Base-by-base conservation (phyloP, 495 filamentous ascomycete genomes). In the Aspergillus diversus region DNA sequence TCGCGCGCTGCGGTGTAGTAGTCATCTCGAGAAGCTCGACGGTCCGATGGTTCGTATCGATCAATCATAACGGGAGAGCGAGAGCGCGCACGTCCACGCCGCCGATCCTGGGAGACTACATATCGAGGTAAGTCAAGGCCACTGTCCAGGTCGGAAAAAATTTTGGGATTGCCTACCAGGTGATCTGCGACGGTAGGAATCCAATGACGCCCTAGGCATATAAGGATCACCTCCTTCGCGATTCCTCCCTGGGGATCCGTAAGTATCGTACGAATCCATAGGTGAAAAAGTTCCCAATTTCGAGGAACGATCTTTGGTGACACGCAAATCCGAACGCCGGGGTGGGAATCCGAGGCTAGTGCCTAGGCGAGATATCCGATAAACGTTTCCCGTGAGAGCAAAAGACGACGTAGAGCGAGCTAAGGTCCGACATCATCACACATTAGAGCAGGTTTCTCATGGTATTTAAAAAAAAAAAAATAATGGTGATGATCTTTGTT, bases 31-130 rank as follows among this genome's bases (percentile, higher is more conserved):
- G 71, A 67, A 46, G 75, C 46, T 7, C 84, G 84, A 37, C 84
- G 83, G 34, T 78, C 80, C 46, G 85, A 80, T 43, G 90, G 87
- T 68, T 91, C 87, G 60, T 90, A 92, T 13, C 89, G 84, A 71
- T 91, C 88, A 56, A 92, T 88, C 48, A 84, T 77, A 32, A 77
- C 69, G 27, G 91, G 91, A 4, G 91, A 94, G 17, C 91, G 86
- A 31, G 90, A 92, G 55, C 91, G 87, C 49, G 70, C 76, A 47
- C 82, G 81, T 55, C 74, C 76, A 51, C 80, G 80, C 53, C 82
- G 80, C 53, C 82, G 81, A 58, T 83, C 82, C 63, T 81, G 76
- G 15, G 77, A 75, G 17, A 71, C 78, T 83, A 51, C 33, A 57
- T 34, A 33, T 42, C 8, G 9, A 32, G 8, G 15, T 61, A 50